A percentile compares a stretch with the other conserved stretches of the same genome.
phyloP scores from a whole-genome alignment of 495 filamentous ascomycete species.

The Penicillium longicatenatum region DNA sequence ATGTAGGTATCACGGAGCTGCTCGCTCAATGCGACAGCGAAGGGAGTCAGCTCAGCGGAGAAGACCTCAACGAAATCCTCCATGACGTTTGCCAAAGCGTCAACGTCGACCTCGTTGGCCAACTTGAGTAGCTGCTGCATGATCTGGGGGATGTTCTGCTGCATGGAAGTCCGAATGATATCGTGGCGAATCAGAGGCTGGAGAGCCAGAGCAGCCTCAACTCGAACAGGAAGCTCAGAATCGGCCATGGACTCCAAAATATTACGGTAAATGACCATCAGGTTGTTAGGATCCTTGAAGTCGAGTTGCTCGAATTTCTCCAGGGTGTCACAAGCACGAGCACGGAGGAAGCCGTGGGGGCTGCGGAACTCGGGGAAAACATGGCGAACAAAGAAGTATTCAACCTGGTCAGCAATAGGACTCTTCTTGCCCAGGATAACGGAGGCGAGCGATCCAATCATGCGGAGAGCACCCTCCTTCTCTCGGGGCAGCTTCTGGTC shows the following conservation, averaged over 20 bases:
- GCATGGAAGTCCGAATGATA: slow-evolving; percentile 89
- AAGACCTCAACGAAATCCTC: slow-evolving; percentile 99
- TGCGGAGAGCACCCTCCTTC: slow-evolving; percentile 94
- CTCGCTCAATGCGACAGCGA: slow-evolving; percentile 96
- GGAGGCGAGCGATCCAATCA: slow-evolving; percentile 93
- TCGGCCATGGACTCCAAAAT: slow-evolving; percentile 98
- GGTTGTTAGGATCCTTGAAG: slow-evolving; percentile 92
- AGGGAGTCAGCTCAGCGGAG: slow-evolving; percentile 90
- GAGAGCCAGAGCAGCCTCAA: slow-evolving; percentile 90
- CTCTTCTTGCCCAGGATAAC: slow-evolving; percentile 98
- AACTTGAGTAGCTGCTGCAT: slow-evolving; percentile 98
- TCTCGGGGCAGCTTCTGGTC: slow-evolving; percentile 87
- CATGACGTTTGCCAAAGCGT: slow-evolving; percentile 97
- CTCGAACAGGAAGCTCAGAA: slow-evolving; percentile 83
- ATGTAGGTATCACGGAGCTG: slow-evolving; percentile 96
- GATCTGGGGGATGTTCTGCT: slow-evolving; percentile 97
- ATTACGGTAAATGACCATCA: slow-evolving; percentile 93
- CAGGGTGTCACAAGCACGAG: slow-evolving; percentile 92
- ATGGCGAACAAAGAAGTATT: slow-evolving; percentile 97
- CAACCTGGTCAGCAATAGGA: slow-evolving; percentile 96
- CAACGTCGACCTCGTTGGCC: slow-evolving; percentile 93
- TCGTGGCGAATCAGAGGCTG: slow-evolving; percentile 96
- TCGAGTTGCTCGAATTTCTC: slow-evolving; percentile 97
- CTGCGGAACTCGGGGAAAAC: slow-evolving; percentile 98
- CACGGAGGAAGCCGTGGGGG: slow-evolving; percentile 88